Percentiles rank a stretch among this genome's conserved stretches.
Conservation (phyloP, 1,284 basidiomycete genomes). For the Trametes pubescens region DNA sequence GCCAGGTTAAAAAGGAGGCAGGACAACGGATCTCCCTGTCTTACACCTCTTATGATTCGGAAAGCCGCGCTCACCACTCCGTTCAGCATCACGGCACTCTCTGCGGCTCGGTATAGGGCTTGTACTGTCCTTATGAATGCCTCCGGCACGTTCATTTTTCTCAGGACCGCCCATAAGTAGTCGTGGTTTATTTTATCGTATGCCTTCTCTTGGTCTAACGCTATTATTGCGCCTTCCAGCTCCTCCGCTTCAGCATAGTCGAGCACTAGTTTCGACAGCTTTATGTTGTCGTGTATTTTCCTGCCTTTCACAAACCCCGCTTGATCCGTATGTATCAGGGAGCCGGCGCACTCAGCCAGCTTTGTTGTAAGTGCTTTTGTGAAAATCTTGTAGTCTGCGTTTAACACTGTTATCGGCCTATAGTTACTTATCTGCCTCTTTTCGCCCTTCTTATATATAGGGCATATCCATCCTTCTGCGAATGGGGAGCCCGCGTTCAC, state of each 20-base stretch:
- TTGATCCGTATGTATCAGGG: constrained; percentile 38
- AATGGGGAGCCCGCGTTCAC: background rate
- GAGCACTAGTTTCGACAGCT: constrained; percentile 32
- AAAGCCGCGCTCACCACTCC: background rate
- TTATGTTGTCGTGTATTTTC: constrained; percentile 36
- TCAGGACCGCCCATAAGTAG: background rate
- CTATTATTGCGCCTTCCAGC: constrained; percentile 26
- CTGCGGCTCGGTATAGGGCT: background rate
- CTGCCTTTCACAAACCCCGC: constrained; percentile 42
- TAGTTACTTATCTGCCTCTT: background rate
- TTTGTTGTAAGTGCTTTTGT: background rate
- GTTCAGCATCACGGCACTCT: background rate
- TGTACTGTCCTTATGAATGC: background rate
- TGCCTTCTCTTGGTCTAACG: background rate
- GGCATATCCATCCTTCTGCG: background rate
- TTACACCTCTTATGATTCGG: background rate
- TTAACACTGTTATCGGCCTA: background rate
- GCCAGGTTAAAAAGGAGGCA: background rate
- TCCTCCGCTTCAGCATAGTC: constrained; percentile 36
- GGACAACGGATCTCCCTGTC: constrained; percentile 1
- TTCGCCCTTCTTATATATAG: background rate
- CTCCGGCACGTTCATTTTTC: background rate
- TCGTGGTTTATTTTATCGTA: background rate
- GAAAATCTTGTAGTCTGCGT: background rate
- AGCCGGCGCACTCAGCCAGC: constrained; percentile 25